Base-by-base conservation (phyloP, 1,284 basidiomycete species). In the Sporisorium reilianum region DNA sequence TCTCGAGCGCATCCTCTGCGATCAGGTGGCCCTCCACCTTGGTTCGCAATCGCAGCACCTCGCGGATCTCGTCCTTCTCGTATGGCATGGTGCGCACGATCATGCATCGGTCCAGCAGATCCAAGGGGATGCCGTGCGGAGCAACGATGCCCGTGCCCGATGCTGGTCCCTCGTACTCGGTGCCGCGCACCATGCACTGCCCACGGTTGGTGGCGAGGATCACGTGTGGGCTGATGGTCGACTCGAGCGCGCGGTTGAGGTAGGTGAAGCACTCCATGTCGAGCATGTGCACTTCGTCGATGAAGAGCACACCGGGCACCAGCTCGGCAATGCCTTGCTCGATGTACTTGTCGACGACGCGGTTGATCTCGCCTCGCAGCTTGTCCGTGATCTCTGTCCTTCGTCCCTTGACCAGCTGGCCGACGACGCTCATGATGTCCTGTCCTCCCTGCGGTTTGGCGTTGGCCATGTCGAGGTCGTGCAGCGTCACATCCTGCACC, bases 231-330 rank as follows among this genome's bases (percentile, higher is more conserved):
- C 94, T 94, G 90, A 99, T 94, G 18, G 93, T 91, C 1, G 94
- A 95, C 86, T 99, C 96, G 57, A 99, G 89, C 9, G 97, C 90
- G 14, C 95, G 92, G 86, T 99, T 99, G 54, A 99, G 89, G 87
- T 97, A 99, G 9, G 96, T 98, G 88, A 98, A 99, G 86, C 95
- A 97, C 86, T 99, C 97, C 84, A 98, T 95, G 86, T 99, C 96
- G 75, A 99, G 91, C 96, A 98, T 98, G 87, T 99, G 96, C 22
- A 98, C 95, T 89, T 99, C 97, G 85, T 99, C 97, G 77, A 99
- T 97, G 86, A 99, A 99, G 10, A 99, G 91, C 2, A 99, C 96
- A 16, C 96, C 96, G 10, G 96, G 96, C 1, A 99, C 93, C 32
- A 99, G 90, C 86, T 99, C 96, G 22, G 97, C 96, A 2, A 98